These are phyloP conservation scores for Blastobotrys americana DNA, from an alignment of 805 yeast species.

Conservation along the genomic window DNA sequence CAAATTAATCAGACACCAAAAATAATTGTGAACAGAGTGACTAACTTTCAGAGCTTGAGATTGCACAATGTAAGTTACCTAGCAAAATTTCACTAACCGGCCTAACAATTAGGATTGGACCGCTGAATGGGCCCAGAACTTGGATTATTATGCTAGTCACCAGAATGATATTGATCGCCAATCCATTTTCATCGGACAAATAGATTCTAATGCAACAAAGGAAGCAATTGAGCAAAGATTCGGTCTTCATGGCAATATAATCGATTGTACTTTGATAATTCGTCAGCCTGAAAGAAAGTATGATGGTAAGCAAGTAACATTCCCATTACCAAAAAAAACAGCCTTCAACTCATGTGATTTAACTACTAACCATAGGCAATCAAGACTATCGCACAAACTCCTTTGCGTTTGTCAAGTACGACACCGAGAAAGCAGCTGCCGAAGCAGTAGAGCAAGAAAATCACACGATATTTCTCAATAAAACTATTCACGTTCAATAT, in stretches of 20 bases:
- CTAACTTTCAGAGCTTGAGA: constrained; percentile 18
- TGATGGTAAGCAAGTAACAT: constrained; percentile 10
- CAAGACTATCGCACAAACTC: constrained; percentile 33
- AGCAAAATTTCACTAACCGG: no score
- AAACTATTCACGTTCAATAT: constrained; percentile 80
- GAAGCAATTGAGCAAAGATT: constrained; percentile 54
- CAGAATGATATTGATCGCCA: constrained; percentile 47
- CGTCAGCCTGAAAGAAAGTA: constrained; percentile 1
- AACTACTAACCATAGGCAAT: background rate
- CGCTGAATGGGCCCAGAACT: constrained; percentile 83
- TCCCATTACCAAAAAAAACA: background rate
- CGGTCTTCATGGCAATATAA: constrained; percentile 57
- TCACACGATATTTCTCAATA: constrained; percentile 64
- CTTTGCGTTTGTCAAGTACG: constrained; percentile 69
- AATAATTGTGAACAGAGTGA: background rate
- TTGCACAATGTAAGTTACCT: no score
- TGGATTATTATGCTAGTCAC: constrained; percentile 22
- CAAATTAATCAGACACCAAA: background rate
- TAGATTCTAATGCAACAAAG: constrained; percentile 48
- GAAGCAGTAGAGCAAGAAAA: constrained; percentile 68
- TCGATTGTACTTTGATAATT: constrained; percentile 39
- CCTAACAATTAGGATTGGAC: no score
- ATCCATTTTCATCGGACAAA: constrained; percentile 75
- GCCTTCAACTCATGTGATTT: background rate
- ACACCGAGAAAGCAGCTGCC: constrained; percentile 67